Percentiles rank a stretch among this genome's conserved stretches.
These are phyloP conservation scores for Leccinum imitatum DNA, from an alignment of 768 basidiomycete species.

Conservation along the genomic window DNA sequence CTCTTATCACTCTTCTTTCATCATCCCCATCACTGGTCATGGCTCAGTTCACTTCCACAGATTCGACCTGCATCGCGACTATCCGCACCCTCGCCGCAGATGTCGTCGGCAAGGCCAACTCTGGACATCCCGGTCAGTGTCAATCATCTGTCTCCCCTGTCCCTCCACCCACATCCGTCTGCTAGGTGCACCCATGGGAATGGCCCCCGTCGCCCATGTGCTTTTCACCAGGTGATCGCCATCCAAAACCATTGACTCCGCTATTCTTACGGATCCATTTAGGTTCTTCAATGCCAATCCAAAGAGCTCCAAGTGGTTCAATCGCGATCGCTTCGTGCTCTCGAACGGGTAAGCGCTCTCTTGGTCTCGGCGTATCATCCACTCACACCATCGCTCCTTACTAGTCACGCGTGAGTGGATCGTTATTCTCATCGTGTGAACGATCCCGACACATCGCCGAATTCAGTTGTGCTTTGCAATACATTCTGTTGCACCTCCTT, in stretches of 20 bases:
- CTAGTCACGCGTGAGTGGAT: slow-evolving; percentile 68
- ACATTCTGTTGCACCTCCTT: slow-evolving; percentile 85
- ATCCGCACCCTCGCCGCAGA: slow-evolving; percentile 77
- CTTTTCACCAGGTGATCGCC: slow-evolving; percentile 65
- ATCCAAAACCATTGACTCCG: background rate
- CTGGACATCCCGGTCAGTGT: slow-evolving; percentile 77
- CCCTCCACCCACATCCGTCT: slow-evolving; percentile 7
- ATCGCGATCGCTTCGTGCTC: slow-evolving; percentile 95
- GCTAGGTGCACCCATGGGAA: slow-evolving; percentile 88
- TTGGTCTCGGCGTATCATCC: background rate
- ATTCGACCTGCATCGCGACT: slow-evolving; percentile 63
- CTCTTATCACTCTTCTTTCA: slow-evolving; percentile 7
- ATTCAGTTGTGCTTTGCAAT: slow-evolving; percentile 86
- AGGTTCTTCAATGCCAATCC: slow-evolving; percentile 91
- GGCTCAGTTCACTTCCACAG: slow-evolving; percentile 43
- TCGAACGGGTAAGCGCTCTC: slow-evolving; percentile 75
- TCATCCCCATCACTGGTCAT: slow-evolving; percentile 28
- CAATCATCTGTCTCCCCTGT: background rate
- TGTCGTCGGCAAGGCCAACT: slow-evolving; percentile 85
- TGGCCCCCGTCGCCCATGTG: slow-evolving; percentile 82
- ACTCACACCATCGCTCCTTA: slow-evolving; percentile 8
- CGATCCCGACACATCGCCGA: slow-evolving; percentile 7
- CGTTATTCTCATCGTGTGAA: background rate
- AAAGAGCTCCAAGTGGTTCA: slow-evolving; percentile 89
- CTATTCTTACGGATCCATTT: slow-evolving; percentile 2